phyloP scores from a whole-genome alignment of 768 basidiomycete genomes.

The Boletus speciosus region DNA sequence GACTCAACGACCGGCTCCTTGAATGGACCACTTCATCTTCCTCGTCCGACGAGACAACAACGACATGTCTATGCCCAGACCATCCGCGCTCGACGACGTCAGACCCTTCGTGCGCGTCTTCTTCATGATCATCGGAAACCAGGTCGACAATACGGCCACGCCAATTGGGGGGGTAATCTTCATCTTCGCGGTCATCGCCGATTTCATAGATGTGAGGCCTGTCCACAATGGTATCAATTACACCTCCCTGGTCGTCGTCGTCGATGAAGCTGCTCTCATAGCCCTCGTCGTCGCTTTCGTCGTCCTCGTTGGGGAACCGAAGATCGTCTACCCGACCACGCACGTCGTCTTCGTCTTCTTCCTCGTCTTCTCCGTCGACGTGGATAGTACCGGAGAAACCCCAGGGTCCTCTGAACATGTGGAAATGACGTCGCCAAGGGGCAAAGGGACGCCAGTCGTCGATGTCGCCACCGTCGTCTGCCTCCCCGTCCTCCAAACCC shows the following conservation, averaged over 20 bases:
- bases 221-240: not conserved
- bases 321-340: not conserved
- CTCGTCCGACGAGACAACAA: constrained; percentile 18
- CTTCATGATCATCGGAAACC: constrained; percentile 15
- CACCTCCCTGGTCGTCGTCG: constrained; percentile 32
- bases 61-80: not conserved
- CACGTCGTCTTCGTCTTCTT: constrained; percentile 10
- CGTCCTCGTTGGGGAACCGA: constrained; percentile 13
- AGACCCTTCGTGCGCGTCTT: not conserved
- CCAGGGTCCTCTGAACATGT: constrained; percentile 16
- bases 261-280: constrained; percentile 60
- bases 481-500: constrained; percentile 32
- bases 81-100: not conserved
- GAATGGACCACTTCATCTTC: constrained; percentile 1
- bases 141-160: not conserved
- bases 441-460: constrained; percentile 17
- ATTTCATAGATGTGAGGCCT: constrained; percentile 27
- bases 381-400: constrained; percentile 16
- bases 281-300: constrained; percentile 33
- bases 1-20: not conserved
- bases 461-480: constrained; percentile 31
- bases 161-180: not conserved
- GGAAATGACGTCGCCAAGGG: constrained; percentile 18
- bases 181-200: constrained; percentile 10
- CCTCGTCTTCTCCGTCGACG: constrained; percentile 26